Evolutionary conservation across 129 eudicot species (phyloP).

Genomic region (Artemisia argyi): DNA sequence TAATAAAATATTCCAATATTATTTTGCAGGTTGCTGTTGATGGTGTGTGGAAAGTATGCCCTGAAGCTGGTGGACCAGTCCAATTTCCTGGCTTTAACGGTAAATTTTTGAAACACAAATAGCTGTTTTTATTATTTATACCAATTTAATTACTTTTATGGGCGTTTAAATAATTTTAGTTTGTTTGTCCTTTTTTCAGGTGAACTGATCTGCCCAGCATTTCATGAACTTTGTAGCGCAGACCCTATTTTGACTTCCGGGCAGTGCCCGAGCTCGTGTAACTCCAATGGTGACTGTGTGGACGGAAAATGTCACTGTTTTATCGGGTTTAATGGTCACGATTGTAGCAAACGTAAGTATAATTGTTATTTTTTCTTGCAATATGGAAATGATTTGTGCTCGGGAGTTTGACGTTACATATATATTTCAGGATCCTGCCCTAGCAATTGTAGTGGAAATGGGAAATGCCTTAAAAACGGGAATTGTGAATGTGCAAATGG

Average conservation of each 20-base stretch:
- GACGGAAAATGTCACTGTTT: conserved; percentile 87
- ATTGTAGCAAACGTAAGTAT: conserved; percentile 76
- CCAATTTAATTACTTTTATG: not conserved
- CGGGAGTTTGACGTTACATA: not conserved
- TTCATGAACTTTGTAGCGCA: conserved; percentile 83
- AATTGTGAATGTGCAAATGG: conserved; percentile 75
- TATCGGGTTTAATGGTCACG: conserved; percentile 80
- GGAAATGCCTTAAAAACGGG: conserved; percentile 69
- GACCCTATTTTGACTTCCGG: conserved; percentile 49
- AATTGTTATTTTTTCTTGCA: not conserved
- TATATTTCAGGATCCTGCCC: conserved; percentile 75
- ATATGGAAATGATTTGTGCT: not conserved
- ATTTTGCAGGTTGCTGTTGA: conserved; percentile 83
- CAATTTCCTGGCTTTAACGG: conserved; percentile 93
- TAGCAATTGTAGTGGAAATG: conserved; percentile 74
- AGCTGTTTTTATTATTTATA: not conserved
- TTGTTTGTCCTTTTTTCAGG: conserved; percentile 41
- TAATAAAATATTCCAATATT: not conserved
- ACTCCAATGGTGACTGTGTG: conserved; percentile 88
- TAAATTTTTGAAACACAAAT: conserved; percentile 21
- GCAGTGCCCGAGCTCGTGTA: conserved; percentile 79
- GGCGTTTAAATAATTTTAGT: not conserved
- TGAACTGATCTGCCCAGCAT: conserved; percentile 88
- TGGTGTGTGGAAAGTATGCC: conserved; percentile 83
- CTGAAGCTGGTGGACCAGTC: conserved; percentile 83